Evolutionary conservation across 306 rosid species (phyloP).

Genomic region (Cercis canadensis): DNA sequence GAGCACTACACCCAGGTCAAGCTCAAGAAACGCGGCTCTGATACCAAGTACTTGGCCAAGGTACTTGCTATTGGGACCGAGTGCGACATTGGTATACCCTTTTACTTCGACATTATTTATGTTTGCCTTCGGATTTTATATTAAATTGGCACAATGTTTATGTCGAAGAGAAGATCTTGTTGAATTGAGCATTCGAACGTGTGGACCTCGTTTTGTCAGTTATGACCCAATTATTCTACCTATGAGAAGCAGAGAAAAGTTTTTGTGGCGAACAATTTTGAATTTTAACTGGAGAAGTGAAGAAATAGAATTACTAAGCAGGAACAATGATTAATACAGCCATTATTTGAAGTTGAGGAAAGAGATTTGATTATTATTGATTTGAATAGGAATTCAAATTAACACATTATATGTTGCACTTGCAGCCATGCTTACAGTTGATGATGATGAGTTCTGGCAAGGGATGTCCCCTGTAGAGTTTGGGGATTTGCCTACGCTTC

Average conservation of each 20-base stretch:
- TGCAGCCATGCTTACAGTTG: slow-evolving; percentile 90
- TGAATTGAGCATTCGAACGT: slow-evolving; percentile 3
- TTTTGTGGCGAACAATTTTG: not conserved
- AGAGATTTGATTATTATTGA: not conserved
- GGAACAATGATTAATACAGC: not conserved
- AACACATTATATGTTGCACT: slow-evolving; percentile 39
- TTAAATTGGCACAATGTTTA: not conserved
- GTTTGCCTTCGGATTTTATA: not conserved
- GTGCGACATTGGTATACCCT: slow-evolving; percentile 70
- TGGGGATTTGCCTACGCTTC: slow-evolving; percentile 86
- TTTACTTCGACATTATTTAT: not conserved
- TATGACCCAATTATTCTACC: slow-evolving; percentile 12
- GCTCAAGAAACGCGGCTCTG: slow-evolving; percentile 97
- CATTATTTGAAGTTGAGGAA: slow-evolving; percentile 1
- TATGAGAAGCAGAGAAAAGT: not conserved
- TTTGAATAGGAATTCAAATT: slow-evolving; percentile 31
- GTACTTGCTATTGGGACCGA: slow-evolving; percentile 98
- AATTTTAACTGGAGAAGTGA: not conserved
- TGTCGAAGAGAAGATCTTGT: not conserved
- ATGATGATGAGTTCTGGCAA: slow-evolving; percentile 92
- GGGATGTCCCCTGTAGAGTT: slow-evolving; percentile 90
- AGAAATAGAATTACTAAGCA: not conserved
- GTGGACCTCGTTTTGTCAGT: not conserved
- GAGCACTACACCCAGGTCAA: slow-evolving; percentile 94
- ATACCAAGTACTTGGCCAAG: slow-evolving; percentile 89